phyloP scores from a whole-genome alignment of 1,284 basidiomycete genomes.

The Trametes hirsuta region DNA sequence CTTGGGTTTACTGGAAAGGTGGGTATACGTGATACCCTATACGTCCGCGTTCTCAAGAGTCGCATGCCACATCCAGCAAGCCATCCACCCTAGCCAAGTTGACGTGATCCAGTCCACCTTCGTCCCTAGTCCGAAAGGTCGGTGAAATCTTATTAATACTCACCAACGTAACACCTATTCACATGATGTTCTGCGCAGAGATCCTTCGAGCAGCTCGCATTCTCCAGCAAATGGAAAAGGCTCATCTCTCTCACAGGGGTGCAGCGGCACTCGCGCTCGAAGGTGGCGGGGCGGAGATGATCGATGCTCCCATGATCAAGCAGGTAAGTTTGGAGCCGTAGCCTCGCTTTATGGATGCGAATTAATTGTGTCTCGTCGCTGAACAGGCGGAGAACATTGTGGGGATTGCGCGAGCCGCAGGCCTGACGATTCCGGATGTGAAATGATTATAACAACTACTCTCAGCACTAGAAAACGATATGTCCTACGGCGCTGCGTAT shows the following conservation, averaged over 20 bases:
- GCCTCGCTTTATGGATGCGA: not conserved
- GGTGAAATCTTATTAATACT: constrained; percentile 15
- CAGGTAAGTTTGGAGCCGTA: constrained; percentile 51
- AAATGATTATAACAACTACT: constrained; percentile 8
- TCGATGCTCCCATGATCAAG: constrained; percentile 92
- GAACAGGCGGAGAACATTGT: constrained; percentile 70
- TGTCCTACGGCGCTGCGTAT: too few species aligned
- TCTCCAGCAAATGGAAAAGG: constrained; percentile 61
- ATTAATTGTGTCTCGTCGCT: constrained; percentile 12
- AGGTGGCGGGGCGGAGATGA: constrained; percentile 79
- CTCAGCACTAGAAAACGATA: too few species aligned
- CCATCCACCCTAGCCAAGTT: constrained; percentile 91
- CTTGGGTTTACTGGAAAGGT: constrained; percentile 90
- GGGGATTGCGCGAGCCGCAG: constrained; percentile 63
- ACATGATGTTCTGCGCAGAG: constrained; percentile 50
- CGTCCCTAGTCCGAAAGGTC: constrained; percentile 75
- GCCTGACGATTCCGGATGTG: constrained; percentile 58
- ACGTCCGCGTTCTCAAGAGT: not conserved
- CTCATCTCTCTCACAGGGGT: constrained; percentile 53
- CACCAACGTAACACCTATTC: constrained; percentile 1
- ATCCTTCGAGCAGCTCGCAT: constrained; percentile 81
- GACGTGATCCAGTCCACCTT: constrained; percentile 80
- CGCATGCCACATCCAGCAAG: constrained; percentile 65
- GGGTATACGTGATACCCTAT: constrained; percentile 9
- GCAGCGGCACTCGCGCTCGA: constrained; percentile 68